phyloP scores from a whole-genome alignment of 2,329 filamentous ascomycete species.

The Teratosphaeria destructans region DNA sequence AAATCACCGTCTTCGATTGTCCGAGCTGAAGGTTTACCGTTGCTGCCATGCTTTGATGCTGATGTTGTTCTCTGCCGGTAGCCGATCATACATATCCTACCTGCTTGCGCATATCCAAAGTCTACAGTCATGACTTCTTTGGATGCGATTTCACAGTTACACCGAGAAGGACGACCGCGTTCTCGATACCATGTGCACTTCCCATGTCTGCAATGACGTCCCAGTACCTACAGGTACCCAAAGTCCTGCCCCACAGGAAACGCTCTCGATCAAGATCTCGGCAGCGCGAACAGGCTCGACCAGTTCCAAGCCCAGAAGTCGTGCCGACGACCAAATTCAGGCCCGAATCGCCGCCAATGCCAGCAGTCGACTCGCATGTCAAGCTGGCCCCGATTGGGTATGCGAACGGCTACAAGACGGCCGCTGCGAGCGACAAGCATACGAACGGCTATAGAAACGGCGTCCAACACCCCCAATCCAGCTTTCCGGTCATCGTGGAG shows the following conservation, averaged over 20 bases:
- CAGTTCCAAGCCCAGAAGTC: slow-evolving; percentile 10
- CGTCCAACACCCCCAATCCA: neutral
- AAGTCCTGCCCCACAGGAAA: slow-evolving; percentile 21
- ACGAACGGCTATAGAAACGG: slow-evolving; percentile 9
- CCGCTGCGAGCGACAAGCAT: neutral
- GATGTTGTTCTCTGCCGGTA: slow-evolving; percentile 1
- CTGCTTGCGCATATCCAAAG: neutral
- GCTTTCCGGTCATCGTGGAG: slow-evolving; percentile 4
- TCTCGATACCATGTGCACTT: slow-evolving; percentile 1
- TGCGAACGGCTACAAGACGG: slow-evolving; percentile 2
- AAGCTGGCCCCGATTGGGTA: slow-evolving; percentile 5
- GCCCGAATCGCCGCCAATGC: slow-evolving; percentile 14
- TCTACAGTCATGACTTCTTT: neutral
- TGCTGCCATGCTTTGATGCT: neutral
- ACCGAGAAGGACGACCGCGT: neutral
- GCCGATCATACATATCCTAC: neutral
- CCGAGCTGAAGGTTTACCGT: neutral
- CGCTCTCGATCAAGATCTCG: slow-evolving; percentile 24
- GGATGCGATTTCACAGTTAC: neutral
- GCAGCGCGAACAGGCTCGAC: slow-evolving; percentile 10
- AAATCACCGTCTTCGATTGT: neutral
- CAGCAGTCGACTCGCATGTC: slow-evolving; percentile 10
- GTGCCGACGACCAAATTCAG: slow-evolving; percentile 13
- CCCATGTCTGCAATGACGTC: slow-evolving; percentile 15
- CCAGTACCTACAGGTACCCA: slow-evolving; percentile 29